These are phyloP conservation scores for Raddia guianensis DNA, from an alignment of 176 grass and related monocot genomes.

Conservation along the genomic window DNA sequence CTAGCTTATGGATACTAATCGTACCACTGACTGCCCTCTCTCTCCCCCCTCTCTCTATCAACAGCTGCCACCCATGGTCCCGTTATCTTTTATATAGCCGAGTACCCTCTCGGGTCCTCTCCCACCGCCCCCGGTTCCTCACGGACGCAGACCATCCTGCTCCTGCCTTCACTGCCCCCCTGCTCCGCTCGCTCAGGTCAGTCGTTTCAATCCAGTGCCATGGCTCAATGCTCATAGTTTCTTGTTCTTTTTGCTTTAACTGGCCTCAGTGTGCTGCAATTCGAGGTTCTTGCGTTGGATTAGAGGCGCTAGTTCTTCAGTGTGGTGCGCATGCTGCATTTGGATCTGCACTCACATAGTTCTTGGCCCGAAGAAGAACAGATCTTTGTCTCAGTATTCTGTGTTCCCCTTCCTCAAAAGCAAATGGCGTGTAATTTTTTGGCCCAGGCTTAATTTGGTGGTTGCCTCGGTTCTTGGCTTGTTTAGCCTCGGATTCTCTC, in stretches of 20 bases:
- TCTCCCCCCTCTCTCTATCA: background rate
- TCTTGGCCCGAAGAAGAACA: constrained; percentile 44
- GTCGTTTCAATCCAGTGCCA: constrained; percentile 23
- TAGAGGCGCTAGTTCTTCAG: background rate
- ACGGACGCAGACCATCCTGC: constrained; percentile 3
- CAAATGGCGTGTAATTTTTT: constrained; percentile 33
- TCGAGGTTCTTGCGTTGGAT: background rate
- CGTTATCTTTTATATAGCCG: constrained; percentile 63
- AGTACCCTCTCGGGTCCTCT: constrained; percentile 12
- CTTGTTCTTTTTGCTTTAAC: background rate
- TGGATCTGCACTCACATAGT: constrained; percentile 43
- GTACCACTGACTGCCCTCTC: background rate
- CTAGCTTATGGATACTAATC: background rate
- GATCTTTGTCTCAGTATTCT: constrained; percentile 35
- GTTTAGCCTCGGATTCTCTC: constrained; percentile 2
- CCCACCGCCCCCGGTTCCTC: constrained; percentile 16
- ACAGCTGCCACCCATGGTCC: constrained; percentile 55
- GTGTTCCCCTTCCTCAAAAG: constrained; percentile 45
- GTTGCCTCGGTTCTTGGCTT: background rate
- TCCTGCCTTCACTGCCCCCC: constrained; percentile 44
- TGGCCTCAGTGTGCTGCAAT: constrained; percentile 2
- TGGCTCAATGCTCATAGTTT: constrained; percentile 20
- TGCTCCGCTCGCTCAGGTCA: constrained; percentile 59
- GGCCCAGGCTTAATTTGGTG: background rate
- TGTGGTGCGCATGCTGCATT: constrained; percentile 22